Evolutionary conservation across 805 yeast species (phyloP).

Genomic region (Starmerella floricola): DNA sequence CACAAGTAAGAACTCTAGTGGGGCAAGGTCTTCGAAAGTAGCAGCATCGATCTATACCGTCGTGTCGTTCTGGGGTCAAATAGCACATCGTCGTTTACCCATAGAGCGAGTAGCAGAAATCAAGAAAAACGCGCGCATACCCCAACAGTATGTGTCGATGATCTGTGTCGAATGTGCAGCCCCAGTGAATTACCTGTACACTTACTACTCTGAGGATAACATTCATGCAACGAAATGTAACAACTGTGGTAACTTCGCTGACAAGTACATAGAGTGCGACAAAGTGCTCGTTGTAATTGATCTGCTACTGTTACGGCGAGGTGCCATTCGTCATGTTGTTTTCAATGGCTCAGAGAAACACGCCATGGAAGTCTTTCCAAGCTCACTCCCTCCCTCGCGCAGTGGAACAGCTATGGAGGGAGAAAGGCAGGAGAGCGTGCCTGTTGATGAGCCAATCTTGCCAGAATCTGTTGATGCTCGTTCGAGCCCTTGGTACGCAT

Average conservation of each 20-base stretch:
- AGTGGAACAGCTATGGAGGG: too few species aligned
- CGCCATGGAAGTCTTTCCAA: background rate
- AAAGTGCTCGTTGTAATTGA: constrained; percentile 74
- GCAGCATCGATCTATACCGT: too few species aligned
- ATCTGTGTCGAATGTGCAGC: constrained; percentile 81
- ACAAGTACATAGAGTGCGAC: constrained; percentile 85
- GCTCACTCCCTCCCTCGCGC: background rate
- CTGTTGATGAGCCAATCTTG: too few species aligned
- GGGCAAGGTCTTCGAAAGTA: too few species aligned
- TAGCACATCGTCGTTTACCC: too few species aligned
- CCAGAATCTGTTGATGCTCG: too few species aligned
- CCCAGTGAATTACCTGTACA: constrained; percentile 53
- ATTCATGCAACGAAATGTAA: constrained; percentile 69
- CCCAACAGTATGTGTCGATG: constrained; percentile 36
- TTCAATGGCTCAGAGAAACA: constrained; percentile 43
- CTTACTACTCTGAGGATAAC: constrained; percentile 61
- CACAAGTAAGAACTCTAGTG: too few species aligned
- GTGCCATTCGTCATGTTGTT: constrained; percentile 66
- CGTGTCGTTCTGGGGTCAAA: too few species aligned
- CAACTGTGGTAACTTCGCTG: constrained; percentile 62
- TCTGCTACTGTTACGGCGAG: constrained; percentile 68
- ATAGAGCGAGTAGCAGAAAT: too few species aligned
- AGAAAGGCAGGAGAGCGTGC: too few species aligned
- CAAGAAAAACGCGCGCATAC: too few species aligned
- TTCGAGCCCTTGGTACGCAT: background rate